phyloP scores from a whole-genome alignment of 2,329 filamentous ascomycete genomes.

The Magnaporthiopsis rhizophila region DNA sequence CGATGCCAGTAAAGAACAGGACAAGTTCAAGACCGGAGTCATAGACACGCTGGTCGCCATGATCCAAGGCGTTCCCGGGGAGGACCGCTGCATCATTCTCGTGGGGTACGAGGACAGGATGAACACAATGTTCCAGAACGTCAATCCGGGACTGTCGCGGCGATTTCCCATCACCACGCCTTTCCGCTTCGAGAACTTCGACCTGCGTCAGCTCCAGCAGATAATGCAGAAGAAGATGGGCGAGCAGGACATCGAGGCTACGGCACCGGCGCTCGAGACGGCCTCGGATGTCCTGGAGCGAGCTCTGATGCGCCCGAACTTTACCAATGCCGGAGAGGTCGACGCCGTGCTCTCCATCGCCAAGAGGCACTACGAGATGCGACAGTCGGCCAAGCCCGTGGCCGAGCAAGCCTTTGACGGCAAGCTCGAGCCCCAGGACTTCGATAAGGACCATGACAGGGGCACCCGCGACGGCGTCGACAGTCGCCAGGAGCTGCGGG shows the following conservation, averaged over 20 bases:
- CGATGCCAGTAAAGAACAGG: constrained; percentile 20
- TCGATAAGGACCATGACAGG: constrained; percentile 51
- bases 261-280: constrained; percentile 39
- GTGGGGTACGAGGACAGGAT: constrained; percentile 65
- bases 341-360: constrained; percentile 57
- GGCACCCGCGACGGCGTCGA: constrained; percentile 37
- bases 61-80: constrained; percentile 59
- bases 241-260: constrained; percentile 42
- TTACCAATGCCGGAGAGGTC: constrained; percentile 69
- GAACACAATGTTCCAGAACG: constrained; percentile 64
- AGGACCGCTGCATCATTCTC: constrained; percentile 65
- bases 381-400: constrained; percentile 15
- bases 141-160: constrained; percentile 60
- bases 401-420: constrained; percentile 13
- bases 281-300: constrained; percentile 52
- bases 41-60: constrained; percentile 69
- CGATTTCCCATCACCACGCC: constrained; percentile 56
- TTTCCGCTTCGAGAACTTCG: constrained; percentile 64
- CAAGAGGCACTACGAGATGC: constrained; percentile 32
- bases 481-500: constrained; percentile 46
- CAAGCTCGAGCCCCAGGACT: constrained; percentile 33
- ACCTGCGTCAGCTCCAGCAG: constrained; percentile 42
- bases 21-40: constrained; percentile 52
- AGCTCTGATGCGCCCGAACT: constrained; percentile 54
- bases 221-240: constrained; percentile 60